phyloP scores from a whole-genome alignment of 139 green algal species.

The Picochlorum sp. region DNA sequence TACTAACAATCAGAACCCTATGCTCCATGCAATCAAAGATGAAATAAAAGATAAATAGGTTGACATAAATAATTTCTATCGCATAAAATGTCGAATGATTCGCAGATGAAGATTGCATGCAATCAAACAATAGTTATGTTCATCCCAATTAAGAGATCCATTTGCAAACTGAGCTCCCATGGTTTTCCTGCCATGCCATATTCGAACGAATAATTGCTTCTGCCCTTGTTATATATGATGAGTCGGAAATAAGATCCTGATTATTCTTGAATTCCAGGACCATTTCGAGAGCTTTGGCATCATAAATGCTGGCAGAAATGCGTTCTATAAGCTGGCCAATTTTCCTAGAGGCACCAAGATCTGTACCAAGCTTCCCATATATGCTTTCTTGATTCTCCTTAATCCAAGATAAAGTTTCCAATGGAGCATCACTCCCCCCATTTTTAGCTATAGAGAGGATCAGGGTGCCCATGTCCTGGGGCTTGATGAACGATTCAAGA shows the following conservation, averaged over 20 bases:
- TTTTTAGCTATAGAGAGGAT: constrained; percentile 3
- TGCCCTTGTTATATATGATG: constrained; percentile 16
- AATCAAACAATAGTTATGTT: neutral
- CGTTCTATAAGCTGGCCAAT: constrained; percentile 18
- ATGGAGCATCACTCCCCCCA: neutral
- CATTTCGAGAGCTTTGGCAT: constrained; percentile 9
- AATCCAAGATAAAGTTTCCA: neutral
- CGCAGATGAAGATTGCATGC: neutral
- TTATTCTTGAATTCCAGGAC: constrained; percentile 7
- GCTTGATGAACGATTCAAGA: neutral
- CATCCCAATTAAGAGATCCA: constrained; percentile 7
- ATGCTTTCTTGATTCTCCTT: neutral
- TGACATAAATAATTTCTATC: too few relatives aligned
- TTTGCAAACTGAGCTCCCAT: constrained; percentile 6
- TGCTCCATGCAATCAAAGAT: too few relatives aligned
- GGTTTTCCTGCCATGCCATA: constrained; percentile 9
- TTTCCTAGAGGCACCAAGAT: constrained; percentile 4
- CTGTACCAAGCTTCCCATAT: neutral
- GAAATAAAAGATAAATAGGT: too few relatives aligned
- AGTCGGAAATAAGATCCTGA: neutral
- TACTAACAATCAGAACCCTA: too few relatives aligned
- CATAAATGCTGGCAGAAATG: constrained; percentile 18
- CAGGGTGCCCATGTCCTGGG: constrained; percentile 9
- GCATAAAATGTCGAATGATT: neutral
- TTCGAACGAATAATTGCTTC: constrained; percentile 30